These are phyloP conservation scores for Aspergillus pseudonomiae DNA, from an alignment of 2,329 filamentous ascomycete species.

Conservation along the genomic window DNA sequence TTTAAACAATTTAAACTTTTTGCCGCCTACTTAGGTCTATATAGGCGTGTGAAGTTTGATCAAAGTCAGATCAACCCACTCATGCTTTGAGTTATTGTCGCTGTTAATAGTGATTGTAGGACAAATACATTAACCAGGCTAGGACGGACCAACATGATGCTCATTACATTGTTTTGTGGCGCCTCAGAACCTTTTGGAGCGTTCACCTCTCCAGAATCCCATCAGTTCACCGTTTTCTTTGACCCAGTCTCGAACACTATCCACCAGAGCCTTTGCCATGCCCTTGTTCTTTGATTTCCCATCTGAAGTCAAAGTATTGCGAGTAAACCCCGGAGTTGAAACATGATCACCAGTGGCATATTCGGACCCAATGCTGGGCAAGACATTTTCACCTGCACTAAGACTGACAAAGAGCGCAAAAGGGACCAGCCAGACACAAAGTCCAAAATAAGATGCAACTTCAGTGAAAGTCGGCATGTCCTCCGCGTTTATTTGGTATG, in stretches of 20 bases:
- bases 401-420: constrained; percentile 94
- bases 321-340: constrained; percentile 27
- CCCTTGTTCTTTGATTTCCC: constrained; percentile 55
- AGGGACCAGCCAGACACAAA: constrained; percentile 95
- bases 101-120: neutral
- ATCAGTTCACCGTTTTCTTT: constrained; percentile 64
- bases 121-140: neutral
- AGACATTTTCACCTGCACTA: constrained; percentile 89
- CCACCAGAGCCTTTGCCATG: constrained; percentile 67
- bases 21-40: neutral
- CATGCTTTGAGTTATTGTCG: neutral
- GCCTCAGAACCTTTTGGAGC: constrained; percentile 50
- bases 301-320: constrained; percentile 30
- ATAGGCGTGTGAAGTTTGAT: neutral
- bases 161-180: neutral
- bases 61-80: neutral
- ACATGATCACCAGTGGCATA: constrained; percentile 60
- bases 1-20: neutral
- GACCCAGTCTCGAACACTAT: constrained; percentile 62
- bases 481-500: constrained; percentile 46
- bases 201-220: constrained; percentile 64
- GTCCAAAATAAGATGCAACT: constrained; percentile 92
- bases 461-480: constrained; percentile 81
- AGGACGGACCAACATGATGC: neutral
- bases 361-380: constrained; percentile 87